Evolutionary conservation across 1,284 basidiomycete species (phyloP), one percentile per base, ranked within the genome.

Genomic region (Vanrija pseudolonga): DNA sequence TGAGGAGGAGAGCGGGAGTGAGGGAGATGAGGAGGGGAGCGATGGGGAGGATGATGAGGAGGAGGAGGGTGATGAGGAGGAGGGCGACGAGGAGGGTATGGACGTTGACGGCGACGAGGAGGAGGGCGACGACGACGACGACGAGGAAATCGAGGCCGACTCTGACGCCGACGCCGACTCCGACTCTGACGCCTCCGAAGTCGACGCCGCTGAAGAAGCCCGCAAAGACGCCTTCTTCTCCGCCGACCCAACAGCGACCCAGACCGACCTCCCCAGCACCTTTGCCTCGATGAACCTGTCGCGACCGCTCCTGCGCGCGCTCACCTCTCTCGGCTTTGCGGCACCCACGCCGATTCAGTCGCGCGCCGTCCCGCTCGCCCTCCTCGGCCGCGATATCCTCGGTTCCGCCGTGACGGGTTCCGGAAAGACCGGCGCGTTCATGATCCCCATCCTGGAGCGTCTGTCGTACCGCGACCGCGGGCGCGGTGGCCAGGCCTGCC

Each of bases 341-440:
- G 85, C 83, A 28, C 96, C 96, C 4, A 99, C 96, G 1, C 95
- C 95, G 1, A 98, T 98, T 51, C 94, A 98, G 77, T 84, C 89
- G 2, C 86, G 89, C 45, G 88, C 93, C 7, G 91, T 98, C 48
- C 94, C 94, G 12, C 85, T 94, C 44, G 93, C 91, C 23, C 82
- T 98, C 15, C 78, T 94, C 17, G 95, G 95, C 50, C 93, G 96
- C 68, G 94, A 98, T 73, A 84, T 98, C 40, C 92, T 98, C 49
- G 95, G 93, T 40, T 88, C 85, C 57, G 94, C 95, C 18, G 90
- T 95, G 12, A 98, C 94, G 11, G 94, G 94, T 60, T 95, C 90
- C 5, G 94, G 94, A 61, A 98, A 98, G 79, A 98, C 94, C 1
- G 93, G 91, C 11, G 94, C 95, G 11, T 98, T 97, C 78, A 87